phyloP scores from a whole-genome alignment of 768 basidiomycete genomes.

The Rhizopogon vulgaris region DNA sequence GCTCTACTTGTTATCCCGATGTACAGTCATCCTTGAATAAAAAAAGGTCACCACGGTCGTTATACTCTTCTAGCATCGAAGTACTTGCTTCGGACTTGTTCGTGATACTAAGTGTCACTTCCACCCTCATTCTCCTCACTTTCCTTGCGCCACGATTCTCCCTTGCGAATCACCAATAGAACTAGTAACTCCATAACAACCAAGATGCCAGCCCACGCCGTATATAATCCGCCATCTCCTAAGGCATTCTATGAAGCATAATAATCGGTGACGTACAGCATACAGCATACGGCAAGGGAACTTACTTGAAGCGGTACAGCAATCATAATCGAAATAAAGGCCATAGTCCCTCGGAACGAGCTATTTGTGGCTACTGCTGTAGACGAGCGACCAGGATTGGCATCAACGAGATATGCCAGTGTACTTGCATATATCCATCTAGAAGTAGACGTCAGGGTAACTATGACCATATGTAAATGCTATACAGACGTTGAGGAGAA shows the following conservation, averaged over 20 bases:
- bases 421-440: conserved; percentile 64
- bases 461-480: neutral
- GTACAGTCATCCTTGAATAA: too few species aligned
- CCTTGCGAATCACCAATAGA: conserved; percentile 55
- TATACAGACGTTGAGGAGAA: conserved; percentile 63
- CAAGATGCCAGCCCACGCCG: conserved; percentile 55
- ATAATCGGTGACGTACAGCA: neutral
- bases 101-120: neutral
- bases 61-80: too few species aligned
- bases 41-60: too few species aligned
- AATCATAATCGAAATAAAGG: conserved; percentile 64
- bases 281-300: neutral
- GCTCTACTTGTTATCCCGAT: too few species aligned
- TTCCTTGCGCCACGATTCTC: conserved; percentile 49
- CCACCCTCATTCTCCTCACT: conserved; percentile 36
- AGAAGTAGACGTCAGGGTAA: conserved; percentile 1
- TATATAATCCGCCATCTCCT: conserved; percentile 79
- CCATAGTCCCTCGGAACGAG: conserved; percentile 62
- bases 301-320: conserved; percentile 62
- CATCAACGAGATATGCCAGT: conserved; percentile 81
- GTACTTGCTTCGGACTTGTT: too few species aligned
- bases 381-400: conserved; percentile 75
- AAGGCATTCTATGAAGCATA: conserved; percentile 42
- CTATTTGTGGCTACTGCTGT: conserved; percentile 75
- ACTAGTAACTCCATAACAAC: conserved; percentile 47